A percentile compares a stretch with the other conserved stretches of the same genome.
Evolutionary conservation across 1,284 basidiomycete species (phyloP).

Genomic region (Peniophora sp.): DNA sequence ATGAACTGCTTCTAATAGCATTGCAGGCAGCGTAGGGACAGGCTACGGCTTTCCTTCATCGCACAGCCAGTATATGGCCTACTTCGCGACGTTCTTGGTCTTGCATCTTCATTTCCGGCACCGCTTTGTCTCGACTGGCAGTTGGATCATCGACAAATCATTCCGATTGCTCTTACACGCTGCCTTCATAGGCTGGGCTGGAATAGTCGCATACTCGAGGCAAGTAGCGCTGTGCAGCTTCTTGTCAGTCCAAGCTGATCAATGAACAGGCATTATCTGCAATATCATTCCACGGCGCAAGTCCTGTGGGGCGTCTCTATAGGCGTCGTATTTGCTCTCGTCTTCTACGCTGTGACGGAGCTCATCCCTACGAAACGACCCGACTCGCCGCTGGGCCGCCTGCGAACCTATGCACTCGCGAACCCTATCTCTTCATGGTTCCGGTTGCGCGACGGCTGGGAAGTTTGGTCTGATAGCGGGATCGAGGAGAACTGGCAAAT

Average conservation of each 20-base stretch:
- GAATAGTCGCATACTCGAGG: constrained; percentile 75
- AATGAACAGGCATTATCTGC: constrained; percentile 52
- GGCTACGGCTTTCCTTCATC: constrained; percentile 87
- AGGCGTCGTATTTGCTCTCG: constrained; percentile 49
- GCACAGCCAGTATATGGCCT: constrained; percentile 86
- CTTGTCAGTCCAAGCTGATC: neutral
- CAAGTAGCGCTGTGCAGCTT: constrained; percentile 20
- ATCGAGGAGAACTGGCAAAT: constrained; percentile 54
- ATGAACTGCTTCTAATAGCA: constrained; percentile 1
- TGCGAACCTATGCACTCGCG: constrained; percentile 41
- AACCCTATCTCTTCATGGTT: constrained; percentile 62
- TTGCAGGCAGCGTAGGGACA: constrained; percentile 48
- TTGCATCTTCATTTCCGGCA: constrained; percentile 71
- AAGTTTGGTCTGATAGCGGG: constrained; percentile 66
- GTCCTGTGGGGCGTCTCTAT: constrained; percentile 69
- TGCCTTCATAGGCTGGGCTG: constrained; percentile 47
- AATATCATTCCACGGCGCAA: constrained; percentile 68
- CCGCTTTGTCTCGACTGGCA: constrained; percentile 50
- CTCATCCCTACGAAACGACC: constrained; percentile 49
- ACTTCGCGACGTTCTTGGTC: constrained; percentile 71
- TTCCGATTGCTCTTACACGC: constrained; percentile 42
- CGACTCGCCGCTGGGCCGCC: constrained; percentile 38
- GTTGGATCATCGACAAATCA: constrained; percentile 36
- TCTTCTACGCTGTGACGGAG: constrained; percentile 55
- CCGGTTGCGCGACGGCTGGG: constrained; percentile 75